Base-by-base conservation (phyloP, 306 rosid species). In the Cucurbita maxima region DNA sequence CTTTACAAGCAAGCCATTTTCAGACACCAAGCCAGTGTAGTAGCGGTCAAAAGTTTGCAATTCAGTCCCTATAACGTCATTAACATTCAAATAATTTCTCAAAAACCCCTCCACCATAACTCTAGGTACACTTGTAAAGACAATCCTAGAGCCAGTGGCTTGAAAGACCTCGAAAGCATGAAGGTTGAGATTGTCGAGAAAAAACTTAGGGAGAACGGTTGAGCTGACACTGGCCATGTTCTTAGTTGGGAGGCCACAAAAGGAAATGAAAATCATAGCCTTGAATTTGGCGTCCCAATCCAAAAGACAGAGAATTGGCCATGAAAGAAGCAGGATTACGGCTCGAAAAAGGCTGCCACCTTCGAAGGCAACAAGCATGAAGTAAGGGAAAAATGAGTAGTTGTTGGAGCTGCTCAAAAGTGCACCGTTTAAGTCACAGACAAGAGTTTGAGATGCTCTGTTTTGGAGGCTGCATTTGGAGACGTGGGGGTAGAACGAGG, bases 361-460 rank as follows among this genome's bases (percentile, higher is more conserved):
- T 87, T 90, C 98, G 77, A 92, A 92, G 75, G 96, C 86, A 79
- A 90, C 87, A 7, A 92, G 84, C 98, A 92, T 92, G 93, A 90
- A 92, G 55, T 78, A 92, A 34, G 98, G 96, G 71, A 92, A 92
- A 75, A 87, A 83, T 5, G 98, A 87, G 13, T 77, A 69, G 2
- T 0, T 16, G 15, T 60, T 34, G 14, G 92, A 75, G 7, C 67
- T 8, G 63, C 81, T 87, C 14, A 92, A 72, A 7, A 92, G 80
- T 3, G 79, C 76, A 44, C 84, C 83, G 16, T 83, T 85, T 47
- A 92, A 57, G 66, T 88, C 98, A 77, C 88, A 88, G 11, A 75
- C 89, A 16, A 85, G 67, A 56, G 83, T 87, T 10, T 88, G 79
- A 13, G 86, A 80, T 10, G 7, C 73, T 80, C 91, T 86, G 22